Evolutionary conservation across 352 stramenopile species (phyloP).

Genomic region (Pythium phragmitis): DNA sequence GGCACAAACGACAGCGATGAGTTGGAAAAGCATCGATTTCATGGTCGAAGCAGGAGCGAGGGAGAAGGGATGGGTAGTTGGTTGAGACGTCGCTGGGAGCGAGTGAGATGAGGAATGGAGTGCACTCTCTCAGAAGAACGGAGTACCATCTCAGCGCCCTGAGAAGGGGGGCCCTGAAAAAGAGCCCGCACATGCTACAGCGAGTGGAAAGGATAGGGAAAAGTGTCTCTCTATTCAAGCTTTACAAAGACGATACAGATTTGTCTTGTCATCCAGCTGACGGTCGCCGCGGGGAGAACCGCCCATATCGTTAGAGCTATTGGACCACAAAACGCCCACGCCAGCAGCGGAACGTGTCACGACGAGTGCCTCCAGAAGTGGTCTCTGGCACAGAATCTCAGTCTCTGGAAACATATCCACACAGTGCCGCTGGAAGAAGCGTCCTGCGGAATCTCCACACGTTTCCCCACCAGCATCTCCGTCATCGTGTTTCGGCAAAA

Average conservation of each 20-base stretch:
- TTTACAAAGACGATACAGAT: background rate
- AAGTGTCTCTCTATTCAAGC: background rate
- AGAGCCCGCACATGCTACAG: background rate
- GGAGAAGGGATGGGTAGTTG: background rate
- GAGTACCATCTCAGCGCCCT: background rate
- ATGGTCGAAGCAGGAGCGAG: background rate
- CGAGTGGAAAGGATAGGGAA: background rate
- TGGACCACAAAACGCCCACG: background rate
- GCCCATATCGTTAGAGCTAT: background rate
- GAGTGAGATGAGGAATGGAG: constrained; percentile 10
- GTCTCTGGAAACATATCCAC: too few relatives aligned
- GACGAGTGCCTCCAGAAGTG: background rate
- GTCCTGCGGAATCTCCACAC: too few relatives aligned
- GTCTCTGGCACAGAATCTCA: too few relatives aligned
- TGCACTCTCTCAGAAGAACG: background rate
- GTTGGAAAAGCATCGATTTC: constrained; percentile 2
- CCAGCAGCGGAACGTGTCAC: background rate
- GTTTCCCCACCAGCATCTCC: too few relatives aligned
- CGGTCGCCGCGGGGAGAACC: background rate
- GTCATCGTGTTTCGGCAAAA: too few relatives aligned
- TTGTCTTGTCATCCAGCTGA: background rate
- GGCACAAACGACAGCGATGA: background rate
- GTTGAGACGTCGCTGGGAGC: constrained; percentile 5
- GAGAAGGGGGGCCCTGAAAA: background rate
- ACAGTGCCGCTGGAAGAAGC: too few relatives aligned